Evolutionary conservation across 495 filamentous ascomycete species (phyloP).

Genomic region (Penicillium crystallinum): DNA sequence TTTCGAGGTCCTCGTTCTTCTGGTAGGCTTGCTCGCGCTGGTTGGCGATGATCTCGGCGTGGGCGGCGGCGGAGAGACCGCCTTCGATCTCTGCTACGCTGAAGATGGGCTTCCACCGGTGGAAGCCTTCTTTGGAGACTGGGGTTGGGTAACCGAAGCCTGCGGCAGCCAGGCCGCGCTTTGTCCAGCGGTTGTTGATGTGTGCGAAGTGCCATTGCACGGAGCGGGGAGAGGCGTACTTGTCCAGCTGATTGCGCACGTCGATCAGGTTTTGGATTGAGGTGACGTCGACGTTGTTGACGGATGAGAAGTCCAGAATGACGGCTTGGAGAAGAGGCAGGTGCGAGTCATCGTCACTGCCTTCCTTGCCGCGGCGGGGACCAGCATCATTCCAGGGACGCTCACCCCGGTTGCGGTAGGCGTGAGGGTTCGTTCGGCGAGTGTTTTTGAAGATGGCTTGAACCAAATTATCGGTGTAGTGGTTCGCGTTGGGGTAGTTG

Average conservation of each 20-base stretch:
- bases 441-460: slow-evolving; percentile 68
- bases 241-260: slow-evolving; percentile 93
- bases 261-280: slow-evolving; percentile 94
- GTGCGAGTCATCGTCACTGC: slow-evolving; percentile 40
- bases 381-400: slow-evolving; percentile 96
- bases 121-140: slow-evolving; percentile 45
- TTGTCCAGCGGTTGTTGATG: slow-evolving; percentile 97
- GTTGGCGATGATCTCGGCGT: slow-evolving; percentile 54
- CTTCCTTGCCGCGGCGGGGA: slow-evolving; percentile 54
- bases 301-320: slow-evolving; percentile 91
- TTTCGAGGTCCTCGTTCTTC: slow-evolving; percentile 37
- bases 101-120: slow-evolving; percentile 94
- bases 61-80: slow-evolving; percentile 57
- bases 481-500: slow-evolving; percentile 91
- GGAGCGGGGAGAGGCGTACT: slow-evolving; percentile 72
- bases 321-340: slow-evolving; percentile 81
- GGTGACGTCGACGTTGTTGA: slow-evolving; percentile 95
- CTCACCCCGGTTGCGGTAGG: slow-evolving; percentile 65
- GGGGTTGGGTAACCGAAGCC: slow-evolving; percentile 89
- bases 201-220: slow-evolving; percentile 96
- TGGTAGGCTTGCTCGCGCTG: slow-evolving; percentile 46
- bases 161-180: slow-evolving; percentile 84
- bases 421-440: slow-evolving; percentile 65
- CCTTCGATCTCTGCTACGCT: slow-evolving; percentile 87
- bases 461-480: slow-evolving; percentile 81